A percentile compares a stretch with the other conserved stretches of the same genome.
Conservation (phyloP, 805 yeast species). For the Hanseniaspora jakobsenii region DNA sequence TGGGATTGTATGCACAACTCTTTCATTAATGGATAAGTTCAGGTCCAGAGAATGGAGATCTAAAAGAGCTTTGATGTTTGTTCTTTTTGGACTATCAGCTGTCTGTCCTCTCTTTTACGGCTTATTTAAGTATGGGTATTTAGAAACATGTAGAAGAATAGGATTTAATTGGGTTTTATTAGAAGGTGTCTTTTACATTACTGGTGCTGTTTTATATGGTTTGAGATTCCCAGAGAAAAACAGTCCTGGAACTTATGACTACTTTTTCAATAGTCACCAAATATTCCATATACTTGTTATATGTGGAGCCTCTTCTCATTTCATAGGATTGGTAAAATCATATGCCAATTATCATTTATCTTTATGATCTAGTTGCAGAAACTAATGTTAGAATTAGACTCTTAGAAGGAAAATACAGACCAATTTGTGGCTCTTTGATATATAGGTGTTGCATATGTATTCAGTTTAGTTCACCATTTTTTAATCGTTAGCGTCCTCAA, state of each 20-base stretch:
- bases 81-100: conserved; percentile 69
- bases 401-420: no score
- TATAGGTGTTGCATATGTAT: not conserved
- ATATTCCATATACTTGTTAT: conserved; percentile 71
- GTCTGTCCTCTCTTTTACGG: conserved; percentile 57
- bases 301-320: conserved; percentile 63
- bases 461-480: not conserved
- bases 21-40: conserved; percentile 56
- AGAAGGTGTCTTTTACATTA: conserved; percentile 65
- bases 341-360: conserved; percentile 39
- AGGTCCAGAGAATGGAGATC: conserved; percentile 64
- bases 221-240: conserved; percentile 63
- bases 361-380: no score
- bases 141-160: conserved; percentile 38
- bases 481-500: no score
- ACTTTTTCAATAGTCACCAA: conserved; percentile 75
- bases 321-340: conserved; percentile 46
- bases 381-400: no score
- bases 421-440: no score
- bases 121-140: conserved; percentile 35
- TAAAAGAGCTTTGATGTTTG: conserved; percentile 64
- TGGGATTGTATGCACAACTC: conserved; percentile 49
- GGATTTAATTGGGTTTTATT: conserved; percentile 49
- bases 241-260: conserved; percentile 51
- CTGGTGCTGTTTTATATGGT: conserved; percentile 74